phyloP scores from a whole-genome alignment of 192 early-diverging fungal species.

The Geranomyces michiganensis region DNA sequence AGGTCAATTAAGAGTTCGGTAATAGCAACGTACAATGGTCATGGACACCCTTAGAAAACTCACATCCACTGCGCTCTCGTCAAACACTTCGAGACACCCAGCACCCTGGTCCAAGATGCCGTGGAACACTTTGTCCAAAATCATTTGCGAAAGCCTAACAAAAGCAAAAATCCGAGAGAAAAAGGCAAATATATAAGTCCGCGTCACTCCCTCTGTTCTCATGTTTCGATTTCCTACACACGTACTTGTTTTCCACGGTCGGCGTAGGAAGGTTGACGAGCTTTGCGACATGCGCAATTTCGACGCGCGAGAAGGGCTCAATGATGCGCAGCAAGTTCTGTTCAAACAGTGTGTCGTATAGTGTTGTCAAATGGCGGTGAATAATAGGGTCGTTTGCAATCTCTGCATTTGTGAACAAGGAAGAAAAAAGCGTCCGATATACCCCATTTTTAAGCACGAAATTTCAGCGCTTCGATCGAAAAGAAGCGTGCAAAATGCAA shows the following conservation, averaged over 20 bases:
- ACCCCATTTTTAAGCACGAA: no score
- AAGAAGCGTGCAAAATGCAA: no score
- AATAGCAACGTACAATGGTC: not conserved
- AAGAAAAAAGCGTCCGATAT: no score
- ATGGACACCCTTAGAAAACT: no score
- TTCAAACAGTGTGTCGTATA: conserved; percentile 96
- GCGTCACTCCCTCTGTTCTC: not conserved
- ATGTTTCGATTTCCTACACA: not conserved
- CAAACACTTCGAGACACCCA: conserved; percentile 94
- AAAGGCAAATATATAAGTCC: no score
- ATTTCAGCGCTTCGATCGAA: no score
- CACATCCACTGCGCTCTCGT: conserved; percentile 82
- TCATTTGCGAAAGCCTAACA: conserved; percentile 94
- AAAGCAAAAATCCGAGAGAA: not conserved
- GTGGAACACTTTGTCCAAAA: conserved; percentile 92
- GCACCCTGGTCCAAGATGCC: conserved; percentile 98
- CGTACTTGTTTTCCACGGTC: conserved; percentile 90
- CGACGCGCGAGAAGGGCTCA: conserved; percentile 96
- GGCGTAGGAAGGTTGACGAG: conserved; percentile 88
- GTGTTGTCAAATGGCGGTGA: conserved; percentile 83
- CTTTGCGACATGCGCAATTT: conserved; percentile 93
- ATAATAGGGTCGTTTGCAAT: conserved; percentile 93
- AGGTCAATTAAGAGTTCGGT: not conserved
- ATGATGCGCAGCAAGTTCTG: conserved; percentile 96
- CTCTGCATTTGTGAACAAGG: conserved; percentile 49